A percentile compares a stretch with the other conserved stretches of the same genome.
Evolutionary conservation across 2,329 filamentous ascomycete species (phyloP).

Genomic region (Colletotrichum spaethianum): DNA sequence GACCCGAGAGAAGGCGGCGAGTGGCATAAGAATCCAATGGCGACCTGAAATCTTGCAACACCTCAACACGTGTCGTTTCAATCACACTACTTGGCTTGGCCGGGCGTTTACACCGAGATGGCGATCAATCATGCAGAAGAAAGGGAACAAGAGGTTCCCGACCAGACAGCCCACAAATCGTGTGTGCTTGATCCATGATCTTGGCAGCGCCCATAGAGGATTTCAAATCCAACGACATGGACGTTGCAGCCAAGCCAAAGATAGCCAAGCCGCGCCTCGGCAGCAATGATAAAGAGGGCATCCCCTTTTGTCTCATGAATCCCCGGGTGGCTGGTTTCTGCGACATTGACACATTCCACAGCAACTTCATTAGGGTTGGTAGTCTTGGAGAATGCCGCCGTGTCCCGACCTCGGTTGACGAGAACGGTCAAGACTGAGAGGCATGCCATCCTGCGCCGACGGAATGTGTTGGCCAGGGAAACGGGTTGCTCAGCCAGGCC

Average conservation of each 20-base stretch:
- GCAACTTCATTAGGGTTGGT: background rate
- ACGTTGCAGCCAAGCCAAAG: background rate
- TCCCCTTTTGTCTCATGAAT: background rate
- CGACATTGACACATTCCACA: conserved; percentile 10
- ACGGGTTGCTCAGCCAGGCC: conserved; percentile 10
- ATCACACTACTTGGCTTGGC: background rate
- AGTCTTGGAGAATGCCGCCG: background rate
- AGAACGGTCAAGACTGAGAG: background rate
- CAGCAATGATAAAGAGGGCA: conserved; percentile 12
- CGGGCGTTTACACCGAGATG: conserved; percentile 1
- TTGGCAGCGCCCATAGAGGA: background rate
- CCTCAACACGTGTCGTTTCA: conserved; percentile 1
- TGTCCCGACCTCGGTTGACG: background rate
- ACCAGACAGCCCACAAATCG: background rate
- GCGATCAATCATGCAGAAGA: conserved; percentile 22
- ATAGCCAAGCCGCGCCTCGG: background rate
- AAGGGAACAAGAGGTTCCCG: background rate
- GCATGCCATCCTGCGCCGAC: background rate
- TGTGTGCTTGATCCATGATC: background rate
- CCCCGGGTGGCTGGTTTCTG: background rate
- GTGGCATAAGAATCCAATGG: background rate
- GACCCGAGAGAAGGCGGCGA: background rate
- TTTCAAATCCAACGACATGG: background rate
- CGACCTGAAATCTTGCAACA: background rate
- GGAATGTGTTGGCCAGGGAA: conserved; percentile 16